phyloP scores from a whole-genome alignment of 805 yeast genomes.

The Nakazawaea holstii region DNA sequence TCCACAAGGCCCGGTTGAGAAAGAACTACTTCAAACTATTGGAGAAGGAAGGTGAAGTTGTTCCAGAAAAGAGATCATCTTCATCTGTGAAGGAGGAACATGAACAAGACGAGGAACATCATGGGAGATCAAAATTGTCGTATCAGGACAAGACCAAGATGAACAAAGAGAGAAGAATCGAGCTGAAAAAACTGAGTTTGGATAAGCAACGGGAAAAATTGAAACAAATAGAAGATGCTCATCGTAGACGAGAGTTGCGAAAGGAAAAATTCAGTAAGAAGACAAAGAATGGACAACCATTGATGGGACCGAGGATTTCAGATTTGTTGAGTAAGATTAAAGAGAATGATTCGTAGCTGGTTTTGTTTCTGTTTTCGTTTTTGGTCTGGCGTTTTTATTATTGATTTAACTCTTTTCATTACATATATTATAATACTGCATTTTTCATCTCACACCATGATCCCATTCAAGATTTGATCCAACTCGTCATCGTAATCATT shows the following conservation, averaged over 20 bases:
- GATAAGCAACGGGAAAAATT: constrained; percentile 29
- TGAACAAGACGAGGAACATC: too few relatives aligned
- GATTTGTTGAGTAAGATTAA: constrained; percentile 68
- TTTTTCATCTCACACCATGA: constrained; percentile 54
- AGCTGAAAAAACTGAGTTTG: constrained; percentile 34
- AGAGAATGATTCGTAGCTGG: too few relatives aligned
- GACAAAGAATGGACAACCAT: constrained; percentile 80
- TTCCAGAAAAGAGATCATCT: constrained; percentile 33
- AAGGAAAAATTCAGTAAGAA: constrained; percentile 37
- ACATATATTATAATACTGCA: too few relatives aligned
- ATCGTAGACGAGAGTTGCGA: constrained; percentile 38
- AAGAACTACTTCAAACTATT: constrained; percentile 76
- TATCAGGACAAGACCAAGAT: constrained; percentile 40
- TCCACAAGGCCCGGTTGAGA: constrained; percentile 76
- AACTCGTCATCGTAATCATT: too few relatives aligned
- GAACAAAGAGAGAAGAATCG: constrained; percentile 41
- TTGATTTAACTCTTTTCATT: too few relatives aligned
- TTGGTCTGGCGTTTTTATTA: too few relatives aligned
- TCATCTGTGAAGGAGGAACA: constrained; percentile 12
- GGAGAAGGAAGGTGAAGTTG: constrained; percentile 60
- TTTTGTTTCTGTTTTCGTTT: too few relatives aligned
- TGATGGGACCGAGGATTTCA: constrained; percentile 85
- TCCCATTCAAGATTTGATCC: constrained; percentile 42
- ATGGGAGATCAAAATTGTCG: constrained; percentile 17
- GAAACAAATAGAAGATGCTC: constrained; percentile 29